phyloP scores from a whole-genome alignment of 768 basidiomycete genomes.

The Thelephora aurantiotincta region DNA sequence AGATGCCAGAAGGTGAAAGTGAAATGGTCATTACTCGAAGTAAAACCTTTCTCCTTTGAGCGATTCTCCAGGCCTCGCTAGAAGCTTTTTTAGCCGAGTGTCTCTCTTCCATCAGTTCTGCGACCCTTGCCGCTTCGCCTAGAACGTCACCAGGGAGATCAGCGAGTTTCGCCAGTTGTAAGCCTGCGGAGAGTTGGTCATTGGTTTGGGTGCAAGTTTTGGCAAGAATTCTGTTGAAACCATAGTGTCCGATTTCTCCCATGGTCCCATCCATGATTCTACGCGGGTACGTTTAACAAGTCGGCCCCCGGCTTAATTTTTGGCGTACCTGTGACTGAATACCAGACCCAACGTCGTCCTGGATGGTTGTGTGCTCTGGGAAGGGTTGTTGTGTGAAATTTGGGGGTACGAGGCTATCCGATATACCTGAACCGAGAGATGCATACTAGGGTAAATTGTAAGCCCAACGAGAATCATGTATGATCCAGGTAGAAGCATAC shows the following conservation, averaged over 20 bases:
- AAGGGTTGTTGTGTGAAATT: neutral
- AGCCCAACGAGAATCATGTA: neutral
- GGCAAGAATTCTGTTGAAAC: conserved; percentile 20
- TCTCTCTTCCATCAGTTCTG: conserved; percentile 40
- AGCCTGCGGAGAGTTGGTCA: conserved; percentile 31
- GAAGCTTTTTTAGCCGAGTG: conserved; percentile 43
- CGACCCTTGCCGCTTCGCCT: conserved; percentile 43
- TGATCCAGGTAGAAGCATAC: conserved; percentile 27
- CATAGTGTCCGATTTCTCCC: conserved; percentile 57
- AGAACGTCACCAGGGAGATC: conserved; percentile 70
- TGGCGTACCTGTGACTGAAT: conserved; percentile 62
- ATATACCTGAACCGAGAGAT: conserved; percentile 65
- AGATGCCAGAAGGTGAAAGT: neutral
- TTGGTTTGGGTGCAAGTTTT: neutral
- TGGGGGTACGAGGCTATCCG: neutral
- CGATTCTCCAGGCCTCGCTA: conserved; percentile 45
- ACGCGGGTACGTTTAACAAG: neutral
- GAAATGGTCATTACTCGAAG: conserved; percentile 34
- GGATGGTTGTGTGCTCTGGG: conserved; percentile 41
- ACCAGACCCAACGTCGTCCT: conserved; percentile 48
- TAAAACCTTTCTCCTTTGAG: conserved; percentile 51
- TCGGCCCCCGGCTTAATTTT: neutral
- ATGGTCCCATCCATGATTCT: conserved; percentile 67
- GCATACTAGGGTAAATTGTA: conserved; percentile 35
- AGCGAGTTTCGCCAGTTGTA: conserved; percentile 80